phyloP scores from a whole-genome alignment of 257 asterid genomes.

The Przewalskia tangutica region DNA sequence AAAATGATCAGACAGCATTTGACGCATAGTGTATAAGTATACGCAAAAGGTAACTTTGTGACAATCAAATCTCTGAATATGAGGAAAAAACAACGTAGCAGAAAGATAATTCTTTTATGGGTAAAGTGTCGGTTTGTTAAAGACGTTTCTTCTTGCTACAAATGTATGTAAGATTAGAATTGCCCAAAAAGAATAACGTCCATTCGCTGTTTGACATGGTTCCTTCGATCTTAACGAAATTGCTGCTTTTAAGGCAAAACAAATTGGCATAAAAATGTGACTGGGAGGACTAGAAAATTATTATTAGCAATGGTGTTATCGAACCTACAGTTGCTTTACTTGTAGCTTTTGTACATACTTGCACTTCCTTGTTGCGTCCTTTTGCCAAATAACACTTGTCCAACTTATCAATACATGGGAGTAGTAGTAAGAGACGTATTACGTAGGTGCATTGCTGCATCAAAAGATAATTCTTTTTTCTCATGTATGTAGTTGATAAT shows the following conservation, averaged over 20 bases:
- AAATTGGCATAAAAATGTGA: not conserved
- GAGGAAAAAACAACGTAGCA: not conserved
- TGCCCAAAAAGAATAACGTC: not conserved
- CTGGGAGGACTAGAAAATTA: not conserved
- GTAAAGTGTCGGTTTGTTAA: not conserved
- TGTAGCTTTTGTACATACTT: not conserved
- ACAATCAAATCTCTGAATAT: not conserved
- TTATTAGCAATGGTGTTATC: not conserved
- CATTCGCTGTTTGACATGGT: not conserved
- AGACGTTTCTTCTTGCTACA: not conserved
- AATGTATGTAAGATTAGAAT: not conserved
- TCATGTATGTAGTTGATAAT: not conserved
- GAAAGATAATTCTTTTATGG: not conserved
- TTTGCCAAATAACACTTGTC: not conserved
- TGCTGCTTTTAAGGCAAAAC: not conserved
- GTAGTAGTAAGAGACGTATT: not conserved
- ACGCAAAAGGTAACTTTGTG: not conserved
- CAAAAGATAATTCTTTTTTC: not conserved
- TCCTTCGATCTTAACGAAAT: not conserved
- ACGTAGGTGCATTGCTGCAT: not conserved
- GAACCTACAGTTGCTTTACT: not conserved
- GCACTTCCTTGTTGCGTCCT: not conserved
- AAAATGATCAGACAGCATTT: not conserved
- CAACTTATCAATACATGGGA: not conserved
- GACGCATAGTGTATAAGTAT: not conserved